Base-by-base conservation (phyloP, 169 alveolate genomes). In the Theileria parva region DNA sequence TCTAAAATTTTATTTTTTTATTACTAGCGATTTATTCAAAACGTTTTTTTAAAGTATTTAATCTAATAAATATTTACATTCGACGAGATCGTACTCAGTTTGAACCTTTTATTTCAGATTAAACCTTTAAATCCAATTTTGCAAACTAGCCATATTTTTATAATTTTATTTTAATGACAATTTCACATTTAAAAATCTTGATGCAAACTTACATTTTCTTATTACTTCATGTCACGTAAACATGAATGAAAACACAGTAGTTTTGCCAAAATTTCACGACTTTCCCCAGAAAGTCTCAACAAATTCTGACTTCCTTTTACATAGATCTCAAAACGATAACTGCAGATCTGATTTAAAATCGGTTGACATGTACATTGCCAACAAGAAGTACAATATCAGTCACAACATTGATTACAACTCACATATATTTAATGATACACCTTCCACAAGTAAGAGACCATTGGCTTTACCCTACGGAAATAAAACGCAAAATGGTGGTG, bases 341-440 rank as follows among this genome's bases (percentile, higher is more conserved):
- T 57, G 27, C 32, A 57, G 37, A 21, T 57, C 66, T 5, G 50
- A 30, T 63, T 63, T 63, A 30, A 63, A 21, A 30, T 30, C 71
- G 11, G 39, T 63, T 9, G 71, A 63, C 71, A 63, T 27, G 50
- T 63, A 63, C 32, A 27, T 63, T 21, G 51, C 39, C 11, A 63
- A 63, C 71, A 63, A 63, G 50, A 15, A 63, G 27, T 63, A n/a
- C 71, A 63, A 39, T 63, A 63, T 39, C 0, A 57, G 27, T 32
- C 28, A 57, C 15, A 57, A 57, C 66, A 57, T 13, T 8, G 34
- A 57, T 13, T 0, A 57, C 3, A 57, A 57, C 66, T 19, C 66
- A 57, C 11, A 25, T 57, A 0, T 57, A 57, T 21, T 25, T 25
- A 57, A 57, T 25, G 27, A 57, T 8, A 57, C 66, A 57, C 30